Evolutionary conservation across 257 asterid species (phyloP).

Genomic region (Fraxinus pennsylvanica): DNA sequence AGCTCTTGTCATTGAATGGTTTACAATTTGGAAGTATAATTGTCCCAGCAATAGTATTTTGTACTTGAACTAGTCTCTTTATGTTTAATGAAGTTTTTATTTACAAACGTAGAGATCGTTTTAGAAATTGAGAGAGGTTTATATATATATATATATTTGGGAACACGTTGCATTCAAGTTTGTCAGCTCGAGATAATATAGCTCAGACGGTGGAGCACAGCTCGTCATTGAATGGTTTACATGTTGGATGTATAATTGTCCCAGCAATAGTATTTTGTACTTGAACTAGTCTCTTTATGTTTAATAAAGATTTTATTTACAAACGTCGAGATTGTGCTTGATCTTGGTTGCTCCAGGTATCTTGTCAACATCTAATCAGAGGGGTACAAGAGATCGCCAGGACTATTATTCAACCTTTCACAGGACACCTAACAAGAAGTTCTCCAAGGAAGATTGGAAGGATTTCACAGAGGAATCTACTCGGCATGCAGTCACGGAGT

Average conservation of each 20-base stretch:
- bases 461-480: slow-evolving; percentile 75
- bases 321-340: background rate
- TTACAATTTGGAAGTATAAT: background rate
- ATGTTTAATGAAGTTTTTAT: background rate
- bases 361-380: slow-evolving; percentile 35
- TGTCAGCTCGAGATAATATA: too few relatives aligned
- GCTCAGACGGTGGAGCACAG: too few relatives aligned
- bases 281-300: background rate
- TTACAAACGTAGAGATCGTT: background rate
- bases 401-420: slow-evolving; percentile 66
- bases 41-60: background rate
- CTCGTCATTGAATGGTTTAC: background rate
- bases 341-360: slow-evolving; percentile 34
- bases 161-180: too few relatives aligned
- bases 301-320: background rate
- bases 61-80: background rate
- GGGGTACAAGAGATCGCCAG: slow-evolving; percentile 22
- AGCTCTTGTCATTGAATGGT: background rate
- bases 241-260: background rate
- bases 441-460: slow-evolving; percentile 67
- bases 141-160: too few relatives aligned
- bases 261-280: background rate
- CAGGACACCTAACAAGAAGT: slow-evolving; percentile 57
- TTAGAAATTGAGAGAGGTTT: too few relatives aligned
- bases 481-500: slow-evolving; percentile 59